Base-by-base conservation (phyloP, 2,329 filamentous ascomycete genomes). In the Botryotinia narcissicola region DNA sequence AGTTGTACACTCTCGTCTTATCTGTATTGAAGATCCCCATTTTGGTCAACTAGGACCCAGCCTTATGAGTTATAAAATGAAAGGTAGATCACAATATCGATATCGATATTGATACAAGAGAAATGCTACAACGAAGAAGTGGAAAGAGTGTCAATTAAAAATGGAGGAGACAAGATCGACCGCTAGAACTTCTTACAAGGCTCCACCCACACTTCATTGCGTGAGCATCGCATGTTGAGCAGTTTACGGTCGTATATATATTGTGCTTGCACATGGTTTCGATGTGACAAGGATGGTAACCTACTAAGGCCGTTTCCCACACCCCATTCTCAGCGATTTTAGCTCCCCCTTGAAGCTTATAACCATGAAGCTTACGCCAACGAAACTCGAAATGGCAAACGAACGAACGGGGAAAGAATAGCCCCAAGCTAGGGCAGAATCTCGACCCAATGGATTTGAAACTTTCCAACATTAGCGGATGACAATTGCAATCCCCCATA, bases 1-100 rank as follows among this genome's bases (percentile, higher is more conserved):
- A 71, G 51, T 71, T 71, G 59, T 71, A 71, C 35, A 57, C 69
- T 63, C 69, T 51, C n/a, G 57, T 71, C 59, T 32, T 71, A 16
- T 54, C 35, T 25, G 57, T 22, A 9, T n/a, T 40, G 29, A 70
- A 60, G 32, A n/a, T 54, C 14, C 18, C 29, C 68, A 71, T 71
- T 40, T 6, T 71, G 44, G 48, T 63, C 44, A 25, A 51, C 8
- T 25, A 54, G 44, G 35, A 2, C 44, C 18, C 35, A 62, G 40
- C 59, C 59, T 29, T 71, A 40, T 44, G 22, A 25, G 22, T 51
- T 29, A 40, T 42, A 46, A 44, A 9, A 25, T 71, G 25, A 25
- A 25, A 62, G 25, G 12, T 20, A 22, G 59, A 29, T 59, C 20
- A 18, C 25, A 22, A 71, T 51, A 42, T 40, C 29, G 37, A 7